These are phyloP conservation scores for Boletus reticuloceps DNA, from an alignment of 768 basidiomycete species.

Conservation along the genomic window DNA sequence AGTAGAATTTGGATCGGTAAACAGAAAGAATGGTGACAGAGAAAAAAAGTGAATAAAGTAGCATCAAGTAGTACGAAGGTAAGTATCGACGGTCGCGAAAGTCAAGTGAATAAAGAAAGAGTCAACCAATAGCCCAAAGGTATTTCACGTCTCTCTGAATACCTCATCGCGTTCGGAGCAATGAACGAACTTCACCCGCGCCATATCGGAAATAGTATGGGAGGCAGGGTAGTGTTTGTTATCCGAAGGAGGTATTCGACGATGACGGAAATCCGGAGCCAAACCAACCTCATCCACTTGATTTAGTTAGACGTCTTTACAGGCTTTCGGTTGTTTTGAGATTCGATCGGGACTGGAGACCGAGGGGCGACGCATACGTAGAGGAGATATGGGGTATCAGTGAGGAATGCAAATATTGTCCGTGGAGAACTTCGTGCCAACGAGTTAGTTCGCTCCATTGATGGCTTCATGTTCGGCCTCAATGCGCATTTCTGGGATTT, in stretches of 20 bases:
- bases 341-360: slow-evolving; percentile 20
- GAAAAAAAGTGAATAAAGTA: slow-evolving; percentile 31
- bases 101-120: slow-evolving; percentile 49
- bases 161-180: slow-evolving; percentile 4
- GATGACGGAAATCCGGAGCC: slow-evolving; percentile 39
- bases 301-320: slow-evolving; percentile 29
- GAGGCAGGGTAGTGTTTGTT: slow-evolving; percentile 8
- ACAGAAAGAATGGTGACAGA: slow-evolving; percentile 32
- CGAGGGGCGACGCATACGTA: slow-evolving; percentile 27
- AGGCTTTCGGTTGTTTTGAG: slow-evolving; percentile 34
- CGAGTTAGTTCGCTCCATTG: slow-evolving; percentile 22
- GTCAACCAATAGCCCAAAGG: slow-evolving; percentile 65
- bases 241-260: slow-evolving; percentile 4
- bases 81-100: slow-evolving; percentile 31
- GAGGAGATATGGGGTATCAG: slow-evolving; percentile 28
- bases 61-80: slow-evolving; percentile 19
- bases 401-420: slow-evolving; percentile 30
- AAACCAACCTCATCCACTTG: slow-evolving; percentile 45
- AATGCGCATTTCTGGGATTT: slow-evolving; percentile 43
- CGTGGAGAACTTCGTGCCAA: slow-evolving; percentile 15
- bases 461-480: slow-evolving; percentile 33
- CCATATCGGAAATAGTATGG: slow-evolving; percentile 6
- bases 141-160: slow-evolving; percentile 20
- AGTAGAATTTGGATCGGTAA: slow-evolving; percentile 31
- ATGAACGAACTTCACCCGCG: background rate